Percentiles rank a stretch among this genome's conserved stretches.
phyloP scores from a whole-genome alignment of 164 flowering plant species.

The Paratinospora sagittata region DNA sequence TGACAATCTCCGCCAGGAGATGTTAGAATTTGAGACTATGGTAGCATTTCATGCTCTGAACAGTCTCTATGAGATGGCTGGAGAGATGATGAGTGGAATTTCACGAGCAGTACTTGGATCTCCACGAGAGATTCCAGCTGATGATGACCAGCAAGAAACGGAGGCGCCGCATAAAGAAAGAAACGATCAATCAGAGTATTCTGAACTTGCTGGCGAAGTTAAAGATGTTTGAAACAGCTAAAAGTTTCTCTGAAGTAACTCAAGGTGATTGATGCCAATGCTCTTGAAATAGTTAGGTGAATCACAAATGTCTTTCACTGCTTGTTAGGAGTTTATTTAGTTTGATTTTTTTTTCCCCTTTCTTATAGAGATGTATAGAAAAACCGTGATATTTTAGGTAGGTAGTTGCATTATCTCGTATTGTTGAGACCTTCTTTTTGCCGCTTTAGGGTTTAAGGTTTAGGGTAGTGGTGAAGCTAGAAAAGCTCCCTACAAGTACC shows the following conservation, averaged over 20 bases:
- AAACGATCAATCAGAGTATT: conserved; percentile 29
- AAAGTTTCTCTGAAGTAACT: too few species aligned
- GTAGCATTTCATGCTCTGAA: conserved; percentile 47
- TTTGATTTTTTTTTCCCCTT: too few species aligned
- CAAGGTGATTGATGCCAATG: neutral
- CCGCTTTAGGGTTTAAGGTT: too few species aligned
- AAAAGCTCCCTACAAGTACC: too few species aligned
- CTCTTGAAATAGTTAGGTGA: neutral
- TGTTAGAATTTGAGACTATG: conserved; percentile 56
- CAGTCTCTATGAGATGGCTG: conserved; percentile 73
- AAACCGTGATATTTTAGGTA: too few species aligned
- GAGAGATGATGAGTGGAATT: conserved; percentile 59
- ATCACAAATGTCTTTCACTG: too few species aligned
- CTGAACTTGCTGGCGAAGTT: conserved; percentile 60
- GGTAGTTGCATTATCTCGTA: too few species aligned
- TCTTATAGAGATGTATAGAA: too few species aligned
- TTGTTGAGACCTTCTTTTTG: too few species aligned
- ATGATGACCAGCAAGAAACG: conserved; percentile 25
- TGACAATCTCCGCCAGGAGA: conserved; percentile 75
- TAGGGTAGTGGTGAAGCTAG: too few species aligned
- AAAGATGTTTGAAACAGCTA: conserved; percentile 53
- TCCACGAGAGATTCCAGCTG: conserved; percentile 43
- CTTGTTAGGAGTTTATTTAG: too few species aligned
- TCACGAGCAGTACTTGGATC: conserved; percentile 38
- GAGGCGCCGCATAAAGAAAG: conserved; percentile 22